These are phyloP conservation scores for Lachnellula willkommii DNA, from an alignment of 2,329 filamentous ascomycete species.

Conservation along the genomic window DNA sequence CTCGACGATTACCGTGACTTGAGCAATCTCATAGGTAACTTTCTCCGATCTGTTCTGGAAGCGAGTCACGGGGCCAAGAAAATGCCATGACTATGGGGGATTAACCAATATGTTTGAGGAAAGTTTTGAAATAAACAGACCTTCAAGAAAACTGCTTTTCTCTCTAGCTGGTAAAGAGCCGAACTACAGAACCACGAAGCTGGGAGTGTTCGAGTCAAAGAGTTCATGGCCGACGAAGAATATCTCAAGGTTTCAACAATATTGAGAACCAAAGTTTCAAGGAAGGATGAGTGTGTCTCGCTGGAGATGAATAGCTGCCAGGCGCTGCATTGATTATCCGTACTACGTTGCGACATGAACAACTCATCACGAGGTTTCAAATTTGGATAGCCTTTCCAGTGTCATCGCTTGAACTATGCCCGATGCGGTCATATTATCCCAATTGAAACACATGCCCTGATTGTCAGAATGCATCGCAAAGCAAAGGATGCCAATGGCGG, in stretches of 20 bases:
- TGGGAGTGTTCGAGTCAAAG: conserved; percentile 39
- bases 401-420: conserved; percentile 10
- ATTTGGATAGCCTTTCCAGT: neutral
- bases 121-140: conserved; percentile 19
- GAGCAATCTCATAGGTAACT: conserved; percentile 46
- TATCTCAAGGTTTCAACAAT: neutral
- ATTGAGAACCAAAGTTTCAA: neutral
- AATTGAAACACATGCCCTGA: neutral
- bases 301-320: no score
- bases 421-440: conserved; percentile 18
- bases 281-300: no score
- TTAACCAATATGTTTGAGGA: neutral
- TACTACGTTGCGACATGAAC: neutral
- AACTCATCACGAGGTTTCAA: neutral
- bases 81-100: conserved; percentile 43
- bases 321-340: no score
- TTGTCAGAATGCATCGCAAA: neutral
- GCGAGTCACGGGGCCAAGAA: conserved; percentile 46
- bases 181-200: conserved; percentile 48
- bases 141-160: conserved; percentile 45
- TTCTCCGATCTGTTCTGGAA: conserved; percentile 38
- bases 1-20: conserved; percentile 38
- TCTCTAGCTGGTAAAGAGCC: conserved; percentile 45
- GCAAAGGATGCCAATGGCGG: neutral
- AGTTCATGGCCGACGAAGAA: conserved; percentile 14